A percentile compares a stretch with the other conserved stretches of the same genome.
These are phyloP conservation scores for Fusarium tanahbumbuense DNA, from an alignment of 2,329 filamentous ascomycete genomes.

Conservation along the genomic window DNA sequence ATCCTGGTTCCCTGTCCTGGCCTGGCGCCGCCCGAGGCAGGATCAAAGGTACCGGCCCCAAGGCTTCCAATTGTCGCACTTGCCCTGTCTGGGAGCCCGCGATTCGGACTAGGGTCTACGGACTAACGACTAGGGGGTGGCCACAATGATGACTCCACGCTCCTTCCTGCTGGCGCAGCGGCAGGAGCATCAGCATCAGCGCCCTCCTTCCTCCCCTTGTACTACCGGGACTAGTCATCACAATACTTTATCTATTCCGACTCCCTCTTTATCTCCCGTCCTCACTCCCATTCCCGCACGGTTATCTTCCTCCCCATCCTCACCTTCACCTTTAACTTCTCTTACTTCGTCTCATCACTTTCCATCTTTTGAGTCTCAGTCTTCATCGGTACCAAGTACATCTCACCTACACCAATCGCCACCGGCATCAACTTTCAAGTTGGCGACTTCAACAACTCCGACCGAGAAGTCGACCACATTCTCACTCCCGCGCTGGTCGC, in stretches of 20 bases:
- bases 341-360: slow-evolving; percentile 26
- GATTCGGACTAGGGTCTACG: slow-evolving; percentile 21
- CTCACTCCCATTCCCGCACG: slow-evolving; percentile 31
- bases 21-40: slow-evolving; percentile 8
- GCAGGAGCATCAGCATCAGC: slow-evolving; percentile 33
- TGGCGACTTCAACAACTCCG: slow-evolving; percentile 26
- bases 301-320: slow-evolving; percentile 26
- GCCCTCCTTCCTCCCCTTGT: slow-evolving; percentile 35
- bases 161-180: slow-evolving; percentile 46
- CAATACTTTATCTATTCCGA: slow-evolving; percentile 39
- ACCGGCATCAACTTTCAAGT: slow-evolving; percentile 16
- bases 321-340: slow-evolving; percentile 25
- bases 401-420: slow-evolving; percentile 18
- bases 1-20: slow-evolving; percentile 8
- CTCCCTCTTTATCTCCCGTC: slow-evolving; percentile 37
- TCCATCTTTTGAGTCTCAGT: slow-evolving; percentile 7
- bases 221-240: slow-evolving; percentile 37
- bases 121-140: slow-evolving; percentile 26
- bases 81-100: slow-evolving; percentile 35
- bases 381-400: slow-evolving; percentile 9
- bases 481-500: slow-evolving; percentile 41
- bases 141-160: slow-evolving; percentile 48
- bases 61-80: slow-evolving; percentile 38
- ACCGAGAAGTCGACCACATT: slow-evolving; percentile 36
- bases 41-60: slow-evolving; percentile 32